Conservation (phyloP, 2,329 filamentous ascomycete genomes). For the Pezizomycotina sp. region DNA sequence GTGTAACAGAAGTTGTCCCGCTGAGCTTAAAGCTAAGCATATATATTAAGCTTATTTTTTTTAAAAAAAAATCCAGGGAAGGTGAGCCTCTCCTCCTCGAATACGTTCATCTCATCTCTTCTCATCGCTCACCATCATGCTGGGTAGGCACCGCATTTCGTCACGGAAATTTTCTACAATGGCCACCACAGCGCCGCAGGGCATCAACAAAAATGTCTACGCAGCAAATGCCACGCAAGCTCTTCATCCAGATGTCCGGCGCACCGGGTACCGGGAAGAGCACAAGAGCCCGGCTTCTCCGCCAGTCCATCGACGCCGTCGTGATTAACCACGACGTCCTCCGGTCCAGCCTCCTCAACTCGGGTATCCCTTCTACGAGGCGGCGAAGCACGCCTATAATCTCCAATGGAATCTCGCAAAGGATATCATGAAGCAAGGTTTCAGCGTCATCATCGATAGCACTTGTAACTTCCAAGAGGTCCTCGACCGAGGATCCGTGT, state of each 20-base stretch:
- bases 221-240: too few species aligned
- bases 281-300: slow-evolving; percentile 27
- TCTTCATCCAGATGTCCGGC: slow-evolving; percentile 30
- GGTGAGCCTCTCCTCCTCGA: too few species aligned
- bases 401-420: slow-evolving; percentile 29
- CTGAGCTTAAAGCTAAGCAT: too few species aligned
- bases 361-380: slow-evolving; percentile 25
- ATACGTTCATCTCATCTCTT: too few species aligned
- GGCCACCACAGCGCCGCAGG: too few species aligned
- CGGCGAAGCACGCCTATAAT: slow-evolving; percentile 27
- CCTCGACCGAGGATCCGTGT: slow-evolving; percentile 25
- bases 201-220: too few species aligned
- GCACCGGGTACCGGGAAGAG: slow-evolving; percentile 31
- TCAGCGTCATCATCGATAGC: slow-evolving; percentile 30
- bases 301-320: slow-evolving; percentile 24
- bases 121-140: too few species aligned
- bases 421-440: slow-evolving; percentile 28
- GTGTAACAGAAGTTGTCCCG: too few species aligned
- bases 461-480: slow-evolving; percentile 29
- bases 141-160: too few species aligned
- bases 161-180: too few species aligned
- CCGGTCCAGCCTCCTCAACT: slow-evolving; percentile 27
- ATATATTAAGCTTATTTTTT: too few species aligned
- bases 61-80: too few species aligned
- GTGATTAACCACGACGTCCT: slow-evolving; percentile 31